Conservation (phyloP, 1,284 basidiomycete genomes). For the Trichosporon asahii region DNA sequence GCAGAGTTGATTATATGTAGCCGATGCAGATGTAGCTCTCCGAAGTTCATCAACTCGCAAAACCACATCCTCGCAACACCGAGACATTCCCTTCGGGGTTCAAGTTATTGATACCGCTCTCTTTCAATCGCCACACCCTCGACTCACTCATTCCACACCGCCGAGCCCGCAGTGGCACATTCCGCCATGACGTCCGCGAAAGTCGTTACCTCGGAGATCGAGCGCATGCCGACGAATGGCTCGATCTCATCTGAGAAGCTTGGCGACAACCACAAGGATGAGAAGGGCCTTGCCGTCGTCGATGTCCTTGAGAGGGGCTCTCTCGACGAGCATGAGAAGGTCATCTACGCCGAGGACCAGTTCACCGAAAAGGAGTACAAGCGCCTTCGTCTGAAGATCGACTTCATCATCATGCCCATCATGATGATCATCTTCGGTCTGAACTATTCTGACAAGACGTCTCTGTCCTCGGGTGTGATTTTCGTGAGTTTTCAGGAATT, state of each 20-base stretch:
- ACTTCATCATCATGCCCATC: slow-evolving; percentile 19
- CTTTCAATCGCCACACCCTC: background rate
- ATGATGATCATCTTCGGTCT: slow-evolving; percentile 20
- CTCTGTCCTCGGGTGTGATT: slow-evolving; percentile 18
- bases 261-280: background rate
- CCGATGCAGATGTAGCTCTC: background rate
- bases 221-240: background rate
- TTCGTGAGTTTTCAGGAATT: slow-evolving; percentile 19
- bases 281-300: background rate
- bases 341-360: slow-evolving; percentile 20
- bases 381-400: slow-evolving; percentile 20
- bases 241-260: background rate
- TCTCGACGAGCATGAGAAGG: slow-evolving; percentile 15
- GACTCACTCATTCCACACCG: background rate
- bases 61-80: background rate
- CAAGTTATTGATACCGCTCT: no score
- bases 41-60: background rate
- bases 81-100: background rate
- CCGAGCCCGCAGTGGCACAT: background rate
- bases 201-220: background rate
- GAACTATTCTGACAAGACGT: slow-evolving; percentile 21
- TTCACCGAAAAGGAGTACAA: slow-evolving; percentile 21
- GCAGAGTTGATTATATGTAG: background rate
- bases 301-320: background rate
- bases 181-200: background rate